These are phyloP conservation scores for Trichoderma gracile DNA, from an alignment of 2,329 filamentous ascomycete genomes.

Conservation along the genomic window DNA sequence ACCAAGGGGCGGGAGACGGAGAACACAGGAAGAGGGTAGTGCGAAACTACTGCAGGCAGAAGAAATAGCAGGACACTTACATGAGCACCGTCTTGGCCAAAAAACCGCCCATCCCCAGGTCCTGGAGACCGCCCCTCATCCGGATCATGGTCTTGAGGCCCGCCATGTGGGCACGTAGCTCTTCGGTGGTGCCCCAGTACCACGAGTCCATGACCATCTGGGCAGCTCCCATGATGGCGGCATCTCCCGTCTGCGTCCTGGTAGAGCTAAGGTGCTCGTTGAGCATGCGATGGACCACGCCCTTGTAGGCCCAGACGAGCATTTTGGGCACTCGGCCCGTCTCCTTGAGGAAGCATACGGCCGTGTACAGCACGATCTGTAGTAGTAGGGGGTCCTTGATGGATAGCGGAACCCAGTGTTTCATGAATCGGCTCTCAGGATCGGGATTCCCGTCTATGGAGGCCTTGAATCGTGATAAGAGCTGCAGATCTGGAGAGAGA, in stretches of 20 bases:
- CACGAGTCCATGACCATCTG: slow-evolving; percentile 55
- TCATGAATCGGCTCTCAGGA: slow-evolving; percentile 48
- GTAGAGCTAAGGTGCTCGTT: slow-evolving; percentile 48
- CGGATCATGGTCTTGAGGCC: slow-evolving; percentile 52
- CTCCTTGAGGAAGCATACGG: slow-evolving; percentile 54
- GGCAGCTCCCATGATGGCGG: slow-evolving; percentile 49
- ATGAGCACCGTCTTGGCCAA: slow-evolving; percentile 51
- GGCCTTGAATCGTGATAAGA: slow-evolving; percentile 53
- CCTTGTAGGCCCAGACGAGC: slow-evolving; percentile 47
- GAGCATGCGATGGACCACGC: slow-evolving; percentile 46
- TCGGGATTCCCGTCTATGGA: slow-evolving; percentile 52
- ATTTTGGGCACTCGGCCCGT: slow-evolving; percentile 49
- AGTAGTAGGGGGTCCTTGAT: slow-evolving; percentile 52
- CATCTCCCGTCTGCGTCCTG: slow-evolving; percentile 44
- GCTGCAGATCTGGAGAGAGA: slow-evolving; percentile 44
- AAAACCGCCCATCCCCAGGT: slow-evolving; percentile 49
- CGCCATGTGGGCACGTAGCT: slow-evolving; percentile 48
- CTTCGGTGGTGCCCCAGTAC: slow-evolving; percentile 53
- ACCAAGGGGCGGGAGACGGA: background rate
- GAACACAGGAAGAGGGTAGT: background rate
- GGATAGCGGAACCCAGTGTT: slow-evolving; percentile 49
- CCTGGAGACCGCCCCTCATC: slow-evolving; percentile 48
- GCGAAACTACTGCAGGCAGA: background rate
- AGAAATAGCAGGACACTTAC: slow-evolving; percentile 39
- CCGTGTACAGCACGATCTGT: slow-evolving; percentile 52